phyloP scores from a whole-genome alignment of 306 rosid genomes.

The Lathyrus tuberosus region DNA sequence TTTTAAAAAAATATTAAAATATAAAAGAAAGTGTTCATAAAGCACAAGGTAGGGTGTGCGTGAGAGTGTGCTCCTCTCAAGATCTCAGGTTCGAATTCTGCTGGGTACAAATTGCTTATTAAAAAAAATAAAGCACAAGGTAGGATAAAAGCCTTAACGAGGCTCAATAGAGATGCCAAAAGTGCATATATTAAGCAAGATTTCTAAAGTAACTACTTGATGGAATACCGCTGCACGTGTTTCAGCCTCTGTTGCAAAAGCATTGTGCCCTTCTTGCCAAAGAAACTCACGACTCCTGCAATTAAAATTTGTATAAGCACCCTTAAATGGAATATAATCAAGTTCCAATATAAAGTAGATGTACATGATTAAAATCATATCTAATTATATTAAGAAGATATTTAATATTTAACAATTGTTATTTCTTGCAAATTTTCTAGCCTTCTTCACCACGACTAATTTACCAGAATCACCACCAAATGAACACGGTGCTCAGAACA shows the following conservation, averaged over 20 bases:
- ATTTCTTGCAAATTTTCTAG: constrained; percentile 17
- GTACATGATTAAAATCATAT: constrained; percentile 12
- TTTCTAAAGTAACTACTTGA: constrained; percentile 31
- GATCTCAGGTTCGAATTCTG: too few relatives aligned
- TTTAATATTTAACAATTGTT: not conserved
- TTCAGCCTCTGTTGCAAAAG: constrained; percentile 91
- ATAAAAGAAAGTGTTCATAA: not conserved
- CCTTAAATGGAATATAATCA: not conserved
- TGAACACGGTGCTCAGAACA: not conserved
- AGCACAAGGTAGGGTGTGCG: too few relatives aligned
- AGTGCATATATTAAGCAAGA: constrained; percentile 6
- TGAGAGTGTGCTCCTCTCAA: too few relatives aligned
- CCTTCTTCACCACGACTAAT: not conserved
- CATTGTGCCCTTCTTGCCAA: constrained; percentile 99
- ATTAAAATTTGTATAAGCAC: constrained; percentile 29
- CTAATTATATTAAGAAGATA: not conserved
- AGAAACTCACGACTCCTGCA: constrained; percentile 97
- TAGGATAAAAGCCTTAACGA: not conserved
- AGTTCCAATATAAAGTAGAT: not conserved
- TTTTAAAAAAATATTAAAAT: not conserved
- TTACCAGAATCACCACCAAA: constrained; percentile 19
- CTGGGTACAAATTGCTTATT: too few relatives aligned
- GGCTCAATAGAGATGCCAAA: constrained; percentile 15
- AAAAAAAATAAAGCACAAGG: not conserved
- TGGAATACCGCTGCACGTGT: constrained; percentile 81